phyloP scores from a whole-genome alignment of 331 rosid species.

The Malus hybrid region DNA sequence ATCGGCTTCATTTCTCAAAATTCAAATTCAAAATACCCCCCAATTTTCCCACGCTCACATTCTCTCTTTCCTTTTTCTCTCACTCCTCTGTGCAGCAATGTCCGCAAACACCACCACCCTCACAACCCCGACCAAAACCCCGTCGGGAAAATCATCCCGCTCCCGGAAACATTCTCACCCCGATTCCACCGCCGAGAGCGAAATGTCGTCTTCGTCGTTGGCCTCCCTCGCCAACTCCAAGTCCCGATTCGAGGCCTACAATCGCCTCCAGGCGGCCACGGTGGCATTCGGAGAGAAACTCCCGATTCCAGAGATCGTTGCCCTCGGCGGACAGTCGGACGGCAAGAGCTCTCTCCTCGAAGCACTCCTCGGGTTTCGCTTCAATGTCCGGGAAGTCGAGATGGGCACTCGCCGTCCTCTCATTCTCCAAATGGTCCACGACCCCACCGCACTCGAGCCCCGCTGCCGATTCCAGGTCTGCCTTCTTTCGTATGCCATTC shows the following conservation, averaged over 20 bases:
- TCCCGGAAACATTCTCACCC: slow-evolving; percentile 23
- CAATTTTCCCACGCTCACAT: background rate
- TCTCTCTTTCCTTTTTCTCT: background rate
- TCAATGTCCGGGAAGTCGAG: slow-evolving; percentile 94
- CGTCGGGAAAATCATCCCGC: slow-evolving; percentile 46
- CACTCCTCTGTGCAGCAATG: slow-evolving; percentile 21
- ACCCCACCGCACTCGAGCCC: slow-evolving; percentile 74
- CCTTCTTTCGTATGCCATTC: background rate
- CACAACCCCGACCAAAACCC: slow-evolving; percentile 54
- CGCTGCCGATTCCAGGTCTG: slow-evolving; percentile 84
- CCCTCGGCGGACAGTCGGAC: slow-evolving; percentile 85
- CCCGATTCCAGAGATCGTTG: slow-evolving; percentile 90
- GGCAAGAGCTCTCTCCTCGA: slow-evolving; percentile 90
- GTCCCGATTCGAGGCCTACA: slow-evolving; percentile 90
- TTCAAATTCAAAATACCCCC: slow-evolving; percentile 22
- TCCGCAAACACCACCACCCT: slow-evolving; percentile 32
- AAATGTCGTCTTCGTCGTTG: slow-evolving; percentile 20
- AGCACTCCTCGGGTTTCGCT: slow-evolving; percentile 83
- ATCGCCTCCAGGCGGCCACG: slow-evolving; percentile 84
- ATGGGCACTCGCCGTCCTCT: slow-evolving; percentile 96
- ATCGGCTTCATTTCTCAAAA: slow-evolving; percentile 6
- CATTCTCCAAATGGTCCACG: slow-evolving; percentile 89
- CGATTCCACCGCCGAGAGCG: background rate
- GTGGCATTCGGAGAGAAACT: slow-evolving; percentile 92
- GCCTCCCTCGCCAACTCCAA: slow-evolving; percentile 19